These are phyloP conservation scores for Leishmania major DNA, from an alignment of 208 protist genomes.

Conservation along the genomic window DNA sequence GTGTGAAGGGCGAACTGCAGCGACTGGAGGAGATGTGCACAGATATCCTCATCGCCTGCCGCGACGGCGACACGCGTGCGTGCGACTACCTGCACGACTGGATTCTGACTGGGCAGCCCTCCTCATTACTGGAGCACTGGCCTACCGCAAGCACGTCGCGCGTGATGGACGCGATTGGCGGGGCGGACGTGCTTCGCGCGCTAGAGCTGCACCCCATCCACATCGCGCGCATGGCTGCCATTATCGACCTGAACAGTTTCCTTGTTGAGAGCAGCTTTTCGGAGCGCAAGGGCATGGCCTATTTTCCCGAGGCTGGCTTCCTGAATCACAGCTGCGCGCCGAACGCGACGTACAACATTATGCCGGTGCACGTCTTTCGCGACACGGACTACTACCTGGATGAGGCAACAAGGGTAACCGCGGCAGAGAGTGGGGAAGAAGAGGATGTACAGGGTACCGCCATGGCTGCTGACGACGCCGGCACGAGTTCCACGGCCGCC, in stretches of 20 bases:
- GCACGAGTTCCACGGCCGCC: background rate
- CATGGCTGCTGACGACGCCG: background rate
- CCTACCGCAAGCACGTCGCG: slow-evolving; percentile 55
- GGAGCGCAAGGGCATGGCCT: slow-evolving; percentile 87
- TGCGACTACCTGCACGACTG: slow-evolving; percentile 73
- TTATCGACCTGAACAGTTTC: slow-evolving; percentile 89
- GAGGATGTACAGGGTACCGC: background rate
- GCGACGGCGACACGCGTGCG: slow-evolving; percentile 27
- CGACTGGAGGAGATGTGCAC: slow-evolving; percentile 82
- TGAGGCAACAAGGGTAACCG: slow-evolving; percentile 23
- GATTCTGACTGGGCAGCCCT: slow-evolving; percentile 84
- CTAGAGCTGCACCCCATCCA: slow-evolving; percentile 85
- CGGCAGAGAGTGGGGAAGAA: slow-evolving; percentile 1
- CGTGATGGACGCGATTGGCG: slow-evolving; percentile 75
- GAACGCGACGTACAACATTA: slow-evolving; percentile 85
- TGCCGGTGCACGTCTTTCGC: slow-evolving; percentile 77
- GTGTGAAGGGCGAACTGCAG: slow-evolving; percentile 74
- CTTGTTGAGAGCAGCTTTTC: slow-evolving; percentile 84
- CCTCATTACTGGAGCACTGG: slow-evolving; percentile 84
- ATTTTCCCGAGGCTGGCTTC: slow-evolving; percentile 89
- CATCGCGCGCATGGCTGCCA: slow-evolving; percentile 80
- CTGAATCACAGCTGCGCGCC: slow-evolving; percentile 89
- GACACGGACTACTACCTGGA: slow-evolving; percentile 84
- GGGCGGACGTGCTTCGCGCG: slow-evolving; percentile 49
- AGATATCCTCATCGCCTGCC: slow-evolving; percentile 28